A percentile compares a stretch with the other conserved stretches of the same genome.
Evolutionary conservation across 2,329 filamentous ascomycete species (phyloP).

Genomic region (Chaetomiaceae sp.): DNA sequence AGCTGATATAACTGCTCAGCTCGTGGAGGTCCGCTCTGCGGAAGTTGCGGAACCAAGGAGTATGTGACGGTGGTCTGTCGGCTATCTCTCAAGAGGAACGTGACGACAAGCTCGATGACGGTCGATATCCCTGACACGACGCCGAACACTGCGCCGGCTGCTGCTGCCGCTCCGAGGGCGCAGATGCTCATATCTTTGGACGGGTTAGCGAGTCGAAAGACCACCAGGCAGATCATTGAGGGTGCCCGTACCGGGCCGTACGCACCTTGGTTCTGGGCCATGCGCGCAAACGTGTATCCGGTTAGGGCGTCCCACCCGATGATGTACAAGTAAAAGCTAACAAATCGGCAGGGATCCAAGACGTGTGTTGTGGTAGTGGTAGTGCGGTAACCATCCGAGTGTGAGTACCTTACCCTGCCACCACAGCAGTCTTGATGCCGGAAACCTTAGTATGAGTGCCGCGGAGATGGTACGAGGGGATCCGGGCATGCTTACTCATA

Average conservation of each 20-base stretch:
- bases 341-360: not conserved
- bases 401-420: no score
- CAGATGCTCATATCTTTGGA: not conserved
- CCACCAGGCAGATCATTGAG: no score
- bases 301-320: not conserved
- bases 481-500: not conserved
- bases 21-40: no score
- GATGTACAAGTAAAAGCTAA: not conserved
- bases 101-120: no score
- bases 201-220: not conserved
- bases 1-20: no score
- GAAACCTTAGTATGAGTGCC: no score
- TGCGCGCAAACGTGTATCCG: not conserved
- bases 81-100: no score
- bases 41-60: no score
- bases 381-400: not conserved
- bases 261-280: not conserved
- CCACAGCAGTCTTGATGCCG: no score
- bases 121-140: no score
- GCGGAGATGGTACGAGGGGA: not conserved
- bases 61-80: no score
- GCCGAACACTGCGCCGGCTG: not conserved
- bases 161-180: not conserved
- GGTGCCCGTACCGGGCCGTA: no score
- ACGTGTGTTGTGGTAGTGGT: not conserved